Percentiles rank a stretch among this genome's conserved stretches.
Evolutionary conservation across 108 stramenopile species (phyloP).

Genomic region (Cyclotella distinguenda): DNA sequence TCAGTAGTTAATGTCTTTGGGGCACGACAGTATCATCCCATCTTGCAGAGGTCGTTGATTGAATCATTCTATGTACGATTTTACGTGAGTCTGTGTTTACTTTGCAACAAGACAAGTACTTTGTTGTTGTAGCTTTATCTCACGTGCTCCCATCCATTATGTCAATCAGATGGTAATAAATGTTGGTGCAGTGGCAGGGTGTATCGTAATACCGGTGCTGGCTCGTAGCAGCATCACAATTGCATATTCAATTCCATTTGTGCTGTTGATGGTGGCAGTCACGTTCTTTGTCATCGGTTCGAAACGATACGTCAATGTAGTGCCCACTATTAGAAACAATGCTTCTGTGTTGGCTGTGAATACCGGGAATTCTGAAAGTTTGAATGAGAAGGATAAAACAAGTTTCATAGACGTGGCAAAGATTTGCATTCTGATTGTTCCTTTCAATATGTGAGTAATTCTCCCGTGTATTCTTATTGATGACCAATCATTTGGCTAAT

Average conservation of each 20-base stretch:
- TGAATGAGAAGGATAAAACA: constrained; percentile 21
- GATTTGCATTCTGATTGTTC: constrained; percentile 40
- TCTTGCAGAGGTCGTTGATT: constrained; percentile 42
- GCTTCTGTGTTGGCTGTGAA: neutral
- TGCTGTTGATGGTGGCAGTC: constrained; percentile 33
- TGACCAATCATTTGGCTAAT: neutral
- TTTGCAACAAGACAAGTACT: too few relatives aligned
- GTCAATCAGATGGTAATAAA: constrained; percentile 60
- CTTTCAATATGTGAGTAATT: constrained; percentile 43
- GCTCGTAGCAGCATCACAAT: constrained; percentile 36
- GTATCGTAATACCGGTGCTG: constrained; percentile 40
- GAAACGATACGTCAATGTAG: constrained; percentile 34
- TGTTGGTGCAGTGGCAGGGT: constrained; percentile 49
- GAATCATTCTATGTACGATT: constrained; percentile 47
- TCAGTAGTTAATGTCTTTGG: constrained; percentile 50
- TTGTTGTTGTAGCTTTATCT: too few relatives aligned
- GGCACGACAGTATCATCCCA: constrained; percentile 52
- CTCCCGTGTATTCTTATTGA: constrained; percentile 14
- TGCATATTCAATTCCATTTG: constrained; percentile 49
- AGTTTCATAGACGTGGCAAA: constrained; percentile 39
- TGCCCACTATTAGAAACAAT: constrained; percentile 2
- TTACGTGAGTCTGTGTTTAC: too few relatives aligned
- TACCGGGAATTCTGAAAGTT: neutral
- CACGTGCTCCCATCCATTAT: too few relatives aligned
- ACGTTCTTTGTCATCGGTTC: constrained; percentile 32